A percentile compares a stretch with the other conserved stretches of the same genome.
Conservation (phyloP, 2,329 filamentous ascomycete species). For the Fusarium nurragi region DNA sequence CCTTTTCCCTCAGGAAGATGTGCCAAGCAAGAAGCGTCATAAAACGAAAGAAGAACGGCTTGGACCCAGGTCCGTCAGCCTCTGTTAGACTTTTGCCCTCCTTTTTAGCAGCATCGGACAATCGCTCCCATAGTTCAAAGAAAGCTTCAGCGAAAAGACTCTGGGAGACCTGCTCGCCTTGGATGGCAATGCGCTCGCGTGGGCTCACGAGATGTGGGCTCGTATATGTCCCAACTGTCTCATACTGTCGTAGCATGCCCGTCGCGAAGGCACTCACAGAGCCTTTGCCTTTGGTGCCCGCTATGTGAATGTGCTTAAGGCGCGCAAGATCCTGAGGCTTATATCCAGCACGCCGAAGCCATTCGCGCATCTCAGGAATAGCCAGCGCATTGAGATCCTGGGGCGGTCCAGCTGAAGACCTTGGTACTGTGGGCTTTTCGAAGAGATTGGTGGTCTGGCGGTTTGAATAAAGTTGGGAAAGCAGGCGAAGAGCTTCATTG, state of each 20-base stretch:
- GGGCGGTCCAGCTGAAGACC: constrained; percentile 53
- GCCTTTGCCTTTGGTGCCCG: constrained; percentile 94
- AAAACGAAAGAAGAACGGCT: constrained; percentile 93
- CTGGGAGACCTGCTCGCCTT: constrained; percentile 75
- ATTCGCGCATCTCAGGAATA: constrained; percentile 83
- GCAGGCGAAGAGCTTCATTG: constrained; percentile 74
- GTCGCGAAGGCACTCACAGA: constrained; percentile 87
- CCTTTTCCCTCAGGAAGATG: constrained; percentile 78
- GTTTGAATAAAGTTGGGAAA: constrained; percentile 84
- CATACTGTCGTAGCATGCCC: constrained; percentile 70
- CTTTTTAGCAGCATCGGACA: constrained; percentile 53
- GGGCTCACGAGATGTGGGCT: constrained; percentile 87
- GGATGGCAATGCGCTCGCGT: constrained; percentile 84
- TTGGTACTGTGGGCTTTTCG: constrained; percentile 43
- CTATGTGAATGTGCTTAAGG: constrained; percentile 76
- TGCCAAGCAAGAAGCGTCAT: constrained; percentile 90
- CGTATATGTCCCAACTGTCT: constrained; percentile 77
- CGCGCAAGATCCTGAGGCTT: constrained; percentile 57
- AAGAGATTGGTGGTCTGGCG: constrained; percentile 69
- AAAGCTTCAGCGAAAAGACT: constrained; percentile 79
- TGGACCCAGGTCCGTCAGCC: constrained; percentile 66
- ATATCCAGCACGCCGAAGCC: constrained; percentile 80
- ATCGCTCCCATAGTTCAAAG: constrained; percentile 81
- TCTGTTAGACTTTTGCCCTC: constrained; percentile 52
- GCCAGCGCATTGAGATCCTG: constrained; percentile 73